Base-by-base conservation (phyloP, 2,329 filamentous ascomycete species). In the Aureobasidium lini region DNA sequence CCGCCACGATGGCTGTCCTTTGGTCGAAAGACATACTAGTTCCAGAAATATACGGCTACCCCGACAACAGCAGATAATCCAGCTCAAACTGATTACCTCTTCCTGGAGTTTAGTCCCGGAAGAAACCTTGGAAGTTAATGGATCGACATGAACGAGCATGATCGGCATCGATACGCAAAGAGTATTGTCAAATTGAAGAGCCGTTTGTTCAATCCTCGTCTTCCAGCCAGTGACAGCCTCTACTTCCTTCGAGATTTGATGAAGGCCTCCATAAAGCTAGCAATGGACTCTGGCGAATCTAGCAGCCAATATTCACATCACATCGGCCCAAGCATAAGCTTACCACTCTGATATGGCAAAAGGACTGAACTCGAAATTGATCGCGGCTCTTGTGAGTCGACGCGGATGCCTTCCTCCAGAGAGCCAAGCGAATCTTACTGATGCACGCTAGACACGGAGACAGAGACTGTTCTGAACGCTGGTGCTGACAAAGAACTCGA, bases 141-240 rank as follows among this genome's bases (percentile, higher is more conserved):
- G n/a, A 3, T 61, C 34, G 61, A 64, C 10, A 57, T 66, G 59
- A 34, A 43, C 16, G 62, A 65, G 36, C 40, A 66, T 31, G 65
- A 65, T 50, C 66, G 66, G 39, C 64, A 62, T 44, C 62, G 57
- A 16, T 62, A 72, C 11, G 61, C 70, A 31, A 61, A 34, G 11
- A 65, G 64, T 56, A 61, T 72, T 3, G 69, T 71, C 1, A 63
- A 71, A 42, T 44, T 71, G 18, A 70, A 73, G 56, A 57, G 59
- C 32, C 62, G 59, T 52, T 53, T 72, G 4, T 68, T 68, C 40
- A 48, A 59, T 37, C 62, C 72, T 40, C 23, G 11, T 18, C 63
- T 73, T 48, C 67, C 66, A n/a, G 70, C 70, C 32, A 70, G 65
- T 46, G 70, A 70, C 23, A 72, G 70, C 60, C 39, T 74, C 8